A percentile compares a stretch with the other conserved stretches of the same genome.
Evolutionary conservation across 257 asterid species (phyloP).

Genomic region (Solanum pennellii): DNA sequence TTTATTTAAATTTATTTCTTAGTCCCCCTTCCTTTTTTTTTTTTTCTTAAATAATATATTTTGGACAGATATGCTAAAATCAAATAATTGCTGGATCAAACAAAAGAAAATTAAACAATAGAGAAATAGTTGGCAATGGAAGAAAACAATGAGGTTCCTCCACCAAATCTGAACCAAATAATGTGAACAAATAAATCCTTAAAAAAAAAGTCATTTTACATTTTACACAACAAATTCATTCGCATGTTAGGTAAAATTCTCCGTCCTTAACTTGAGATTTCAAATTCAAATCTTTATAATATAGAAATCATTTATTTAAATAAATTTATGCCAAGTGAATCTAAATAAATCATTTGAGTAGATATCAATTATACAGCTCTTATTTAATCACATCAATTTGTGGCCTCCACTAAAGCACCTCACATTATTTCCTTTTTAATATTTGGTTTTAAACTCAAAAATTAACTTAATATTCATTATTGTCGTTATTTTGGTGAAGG

Average conservation of each 20-base stretch:
- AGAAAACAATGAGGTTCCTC: not conserved
- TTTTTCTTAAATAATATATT: not conserved
- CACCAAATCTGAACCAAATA: not conserved
- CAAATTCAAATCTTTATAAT: not conserved
- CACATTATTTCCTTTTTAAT: not conserved
- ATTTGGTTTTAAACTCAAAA: not conserved
- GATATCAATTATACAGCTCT: not conserved
- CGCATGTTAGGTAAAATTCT: not conserved
- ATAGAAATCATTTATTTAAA: not conserved
- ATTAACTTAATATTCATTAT: not conserved
- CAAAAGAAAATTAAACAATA: not conserved
- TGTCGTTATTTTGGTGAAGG: not conserved
- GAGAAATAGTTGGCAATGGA: not conserved
- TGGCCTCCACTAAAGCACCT: not conserved
- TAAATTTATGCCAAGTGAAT: accelerated
- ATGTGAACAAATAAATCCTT: not conserved
- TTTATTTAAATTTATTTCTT: not conserved
- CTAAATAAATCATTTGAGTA: not conserved
- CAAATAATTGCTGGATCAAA: not conserved
- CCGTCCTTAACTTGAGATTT: accelerated
- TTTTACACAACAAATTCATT: not conserved
- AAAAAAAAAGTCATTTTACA: not conserved
- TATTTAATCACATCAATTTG: not conserved
- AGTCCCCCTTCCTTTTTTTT: not conserved
- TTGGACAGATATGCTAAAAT: not conserved